These are phyloP conservation scores for Metschnikowia cubensis DNA, from an alignment of 805 yeast genomes.

Conservation along the genomic window DNA sequence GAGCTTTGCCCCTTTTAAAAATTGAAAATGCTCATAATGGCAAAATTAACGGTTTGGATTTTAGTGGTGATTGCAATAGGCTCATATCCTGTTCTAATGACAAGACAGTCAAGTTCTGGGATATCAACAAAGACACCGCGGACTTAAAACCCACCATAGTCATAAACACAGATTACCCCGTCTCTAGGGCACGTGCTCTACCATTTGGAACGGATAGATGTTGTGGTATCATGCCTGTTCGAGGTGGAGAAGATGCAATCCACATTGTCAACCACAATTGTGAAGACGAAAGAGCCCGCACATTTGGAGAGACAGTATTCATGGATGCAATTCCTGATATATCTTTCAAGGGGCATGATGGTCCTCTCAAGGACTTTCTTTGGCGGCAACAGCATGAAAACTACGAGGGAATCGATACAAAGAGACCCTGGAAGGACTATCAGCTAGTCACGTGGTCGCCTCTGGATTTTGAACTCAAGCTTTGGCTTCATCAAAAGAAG, in stretches of 20 bases:
- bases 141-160: conserved; percentile 46
- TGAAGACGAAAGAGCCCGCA: conserved; percentile 27
- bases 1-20: conserved; percentile 66
- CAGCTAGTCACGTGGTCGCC: conserved; percentile 94
- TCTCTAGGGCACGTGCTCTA: conserved; percentile 79
- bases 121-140: background rate
- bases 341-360: conserved; percentile 75
- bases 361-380: conserved; percentile 80
- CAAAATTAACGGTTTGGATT: conserved; percentile 86
- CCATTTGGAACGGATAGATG: conserved; percentile 78
- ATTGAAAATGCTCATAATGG: conserved; percentile 71
- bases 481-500: conserved; percentile 66
- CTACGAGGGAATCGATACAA: conserved; percentile 44
- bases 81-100: conserved; percentile 86
- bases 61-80: conserved; percentile 55
- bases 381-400: conserved; percentile 60
- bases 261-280: conserved; percentile 49
- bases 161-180: conserved; percentile 74
- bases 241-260: conserved; percentile 75
- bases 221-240: conserved; percentile 83
- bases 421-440: conserved; percentile 69
- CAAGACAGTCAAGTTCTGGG: conserved; percentile 53
- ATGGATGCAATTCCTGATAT: conserved; percentile 26
- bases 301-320: conserved; percentile 24
- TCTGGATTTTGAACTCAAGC: conserved; percentile 69